Percentiles rank a stretch among this genome's conserved stretches.
Conservation (phyloP, 2,329 filamentous ascomycete genomes). For the Aspergillus quadrilineatus region DNA sequence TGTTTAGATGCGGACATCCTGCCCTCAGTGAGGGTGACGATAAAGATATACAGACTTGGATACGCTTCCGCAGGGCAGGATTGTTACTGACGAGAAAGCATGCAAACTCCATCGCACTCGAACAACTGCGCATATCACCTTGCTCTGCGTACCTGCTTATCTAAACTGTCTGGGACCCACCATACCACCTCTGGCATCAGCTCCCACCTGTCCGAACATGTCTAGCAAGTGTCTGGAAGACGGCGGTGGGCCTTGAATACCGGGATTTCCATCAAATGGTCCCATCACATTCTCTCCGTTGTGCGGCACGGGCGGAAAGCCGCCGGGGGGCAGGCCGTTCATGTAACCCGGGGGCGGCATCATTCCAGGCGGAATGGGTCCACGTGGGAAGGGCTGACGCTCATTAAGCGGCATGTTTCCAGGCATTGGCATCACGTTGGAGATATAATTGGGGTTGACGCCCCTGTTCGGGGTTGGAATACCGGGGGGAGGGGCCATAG, state of each 20-base stretch:
- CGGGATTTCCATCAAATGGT: slow-evolving; percentile 37
- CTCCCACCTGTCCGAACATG: slow-evolving; percentile 43
- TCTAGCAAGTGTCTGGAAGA: slow-evolving; percentile 44
- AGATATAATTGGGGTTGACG: slow-evolving; percentile 39
- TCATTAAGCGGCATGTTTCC: slow-evolving; percentile 36
- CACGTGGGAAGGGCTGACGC: slow-evolving; percentile 39
- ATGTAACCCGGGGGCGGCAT: slow-evolving; percentile 48
- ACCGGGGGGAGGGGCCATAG: slow-evolving; percentile 40
- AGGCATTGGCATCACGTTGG: slow-evolving; percentile 38
- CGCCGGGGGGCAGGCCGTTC: slow-evolving; percentile 41
- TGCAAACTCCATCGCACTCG: neutral
- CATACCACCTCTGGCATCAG: slow-evolving; percentile 38
- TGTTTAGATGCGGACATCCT: neutral
- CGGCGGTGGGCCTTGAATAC: slow-evolving; percentile 39
- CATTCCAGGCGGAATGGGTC: slow-evolving; percentile 43
- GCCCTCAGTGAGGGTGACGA: neutral
- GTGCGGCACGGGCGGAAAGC: slow-evolving; percentile 42
- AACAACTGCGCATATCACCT: neutral
- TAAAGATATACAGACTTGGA: neutral
- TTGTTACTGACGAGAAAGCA: neutral
- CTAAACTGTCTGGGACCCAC: slow-evolving; percentile 38
- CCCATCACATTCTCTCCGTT: slow-evolving; percentile 41
- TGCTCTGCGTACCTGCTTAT: slow-evolving; percentile 17
- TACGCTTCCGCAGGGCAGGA: neutral
- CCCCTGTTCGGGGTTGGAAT: slow-evolving; percentile 39